Percentiles rank a stretch among this genome's conserved stretches.
These are phyloP conservation scores for Nannochloropsis granulata DNA, from an alignment of 108 stramenopile genomes.

Conservation along the genomic window DNA sequence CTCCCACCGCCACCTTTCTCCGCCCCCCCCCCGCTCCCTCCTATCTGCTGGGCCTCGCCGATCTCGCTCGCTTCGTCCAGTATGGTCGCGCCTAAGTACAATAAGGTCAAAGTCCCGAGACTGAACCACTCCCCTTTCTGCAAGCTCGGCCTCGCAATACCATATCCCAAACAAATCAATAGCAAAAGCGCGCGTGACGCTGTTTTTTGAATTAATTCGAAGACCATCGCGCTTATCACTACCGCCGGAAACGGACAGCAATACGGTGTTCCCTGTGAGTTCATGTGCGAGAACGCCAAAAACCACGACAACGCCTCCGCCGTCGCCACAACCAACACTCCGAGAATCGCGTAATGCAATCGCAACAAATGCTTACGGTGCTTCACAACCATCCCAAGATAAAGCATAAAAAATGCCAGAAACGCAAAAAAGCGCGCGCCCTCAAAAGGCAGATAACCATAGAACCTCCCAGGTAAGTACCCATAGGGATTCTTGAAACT, in stretches of 20 bases:
- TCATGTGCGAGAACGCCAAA: conserved; percentile 20
- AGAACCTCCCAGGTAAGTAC: conserved; percentile 19
- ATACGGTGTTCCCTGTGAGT: conserved; percentile 10
- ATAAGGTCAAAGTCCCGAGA: neutral
- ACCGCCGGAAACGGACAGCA: conserved; percentile 27
- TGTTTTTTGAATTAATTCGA: conserved; percentile 16
- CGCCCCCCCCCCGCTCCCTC: neutral
- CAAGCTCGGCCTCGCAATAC: conserved; percentile 23
- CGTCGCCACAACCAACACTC: conserved; percentile 9
- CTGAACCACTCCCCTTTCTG: conserved; percentile 16
- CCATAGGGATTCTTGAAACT: conserved; percentile 25
- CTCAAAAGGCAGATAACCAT: conserved; percentile 28
- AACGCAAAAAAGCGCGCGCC: conserved; percentile 4
- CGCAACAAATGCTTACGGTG: conserved; percentile 16
- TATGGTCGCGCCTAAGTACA: conserved; percentile 2
- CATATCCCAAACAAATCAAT: conserved; percentile 27
- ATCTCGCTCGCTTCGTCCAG: neutral
- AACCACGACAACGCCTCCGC: conserved; percentile 19
- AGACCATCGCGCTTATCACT: conserved; percentile 20
- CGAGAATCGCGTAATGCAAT: conserved; percentile 21
- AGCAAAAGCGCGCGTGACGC: conserved; percentile 17
- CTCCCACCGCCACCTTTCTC: neutral
- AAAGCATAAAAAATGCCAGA: neutral
- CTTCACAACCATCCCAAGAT: neutral
- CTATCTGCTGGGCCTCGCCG: neutral